These are phyloP conservation scores for Raffaelea arxii DNA, from an alignment of 2,329 filamentous ascomycete species.

Conservation along the genomic window DNA sequence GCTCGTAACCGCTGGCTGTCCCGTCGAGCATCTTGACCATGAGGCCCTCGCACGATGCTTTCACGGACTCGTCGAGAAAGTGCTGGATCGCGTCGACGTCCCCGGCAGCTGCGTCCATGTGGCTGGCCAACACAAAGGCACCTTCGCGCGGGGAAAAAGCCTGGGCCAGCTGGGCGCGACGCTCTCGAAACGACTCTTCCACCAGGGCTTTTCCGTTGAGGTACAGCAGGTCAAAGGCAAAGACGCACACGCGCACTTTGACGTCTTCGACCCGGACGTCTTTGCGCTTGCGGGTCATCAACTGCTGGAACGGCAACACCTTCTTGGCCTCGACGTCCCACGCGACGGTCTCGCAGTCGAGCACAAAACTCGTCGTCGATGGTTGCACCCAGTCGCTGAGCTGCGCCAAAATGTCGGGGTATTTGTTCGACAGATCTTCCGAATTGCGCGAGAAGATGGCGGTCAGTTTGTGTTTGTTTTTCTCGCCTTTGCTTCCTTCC, in stretches of 20 bases:
- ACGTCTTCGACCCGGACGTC: constrained; percentile 93
- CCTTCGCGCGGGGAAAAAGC: constrained; percentile 74
- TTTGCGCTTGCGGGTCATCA: constrained; percentile 97
- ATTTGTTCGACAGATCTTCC: constrained; percentile 94
- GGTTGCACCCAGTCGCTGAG: constrained; percentile 82
- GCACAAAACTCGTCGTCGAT: constrained; percentile 85
- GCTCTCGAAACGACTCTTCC: constrained; percentile 74
- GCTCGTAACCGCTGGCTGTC: constrained; percentile 85
- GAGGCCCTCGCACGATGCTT: constrained; percentile 89
- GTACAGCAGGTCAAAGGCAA: constrained; percentile 91
- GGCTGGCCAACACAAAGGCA: constrained; percentile 84
- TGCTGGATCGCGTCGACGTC: constrained; percentile 89
- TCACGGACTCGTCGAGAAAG: constrained; percentile 89
- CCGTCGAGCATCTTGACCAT: constrained; percentile 99
- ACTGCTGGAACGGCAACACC: constrained; percentile 89
- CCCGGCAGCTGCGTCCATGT: constrained; percentile 74
- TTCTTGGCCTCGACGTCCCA: constrained; percentile 96
- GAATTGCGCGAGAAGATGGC: constrained; percentile 97
- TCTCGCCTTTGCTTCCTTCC: no score
- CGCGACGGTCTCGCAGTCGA: constrained; percentile 97
- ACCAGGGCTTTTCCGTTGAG: constrained; percentile 87
- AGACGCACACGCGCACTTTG: constrained; percentile 94
- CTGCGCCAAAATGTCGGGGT: constrained; percentile 87
- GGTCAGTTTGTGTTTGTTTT: no score
- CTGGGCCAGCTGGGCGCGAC: constrained; percentile 62